Percentiles rank a stretch among this genome's conserved stretches.
phyloP scores from a whole-genome alignment of 2,329 filamentous ascomycete genomes.

The Aureobasidium musti region DNA sequence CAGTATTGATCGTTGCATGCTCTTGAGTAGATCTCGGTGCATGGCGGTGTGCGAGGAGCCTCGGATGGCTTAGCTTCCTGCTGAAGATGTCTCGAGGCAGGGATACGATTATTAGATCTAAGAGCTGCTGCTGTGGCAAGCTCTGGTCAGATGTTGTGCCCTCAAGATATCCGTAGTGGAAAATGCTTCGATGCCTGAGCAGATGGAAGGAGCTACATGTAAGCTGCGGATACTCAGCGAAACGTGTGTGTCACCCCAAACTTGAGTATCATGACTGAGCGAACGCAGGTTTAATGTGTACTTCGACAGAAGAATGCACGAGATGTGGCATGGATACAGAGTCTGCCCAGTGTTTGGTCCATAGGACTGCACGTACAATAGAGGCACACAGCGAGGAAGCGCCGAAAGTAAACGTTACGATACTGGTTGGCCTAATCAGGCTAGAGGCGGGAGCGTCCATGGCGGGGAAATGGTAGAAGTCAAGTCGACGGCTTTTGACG shows the following conservation, averaged over 20 bases:
- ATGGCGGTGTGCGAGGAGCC: background rate
- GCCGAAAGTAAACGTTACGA: background rate
- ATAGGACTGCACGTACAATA: background rate
- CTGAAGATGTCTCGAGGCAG: background rate
- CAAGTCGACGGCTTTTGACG: conserved; percentile 8
- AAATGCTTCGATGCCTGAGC: background rate
- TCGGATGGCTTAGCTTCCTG: background rate
- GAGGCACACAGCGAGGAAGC: background rate
- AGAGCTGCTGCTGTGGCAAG: background rate
- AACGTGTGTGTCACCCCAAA: background rate
- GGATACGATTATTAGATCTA: background rate
- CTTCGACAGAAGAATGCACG: too few relatives aligned
- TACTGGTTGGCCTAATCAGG: background rate
- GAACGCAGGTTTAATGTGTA: background rate
- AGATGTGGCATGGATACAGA: background rate
- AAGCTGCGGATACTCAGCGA: background rate
- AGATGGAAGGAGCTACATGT: background rate
- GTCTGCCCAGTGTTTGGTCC: background rate
- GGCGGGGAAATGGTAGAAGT: conserved; percentile 13
- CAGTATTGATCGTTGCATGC: background rate
- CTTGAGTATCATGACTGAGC: too few relatives aligned
- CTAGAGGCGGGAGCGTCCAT: background rate
- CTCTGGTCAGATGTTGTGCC: background rate
- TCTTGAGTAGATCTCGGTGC: background rate
- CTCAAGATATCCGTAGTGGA: background rate